These are phyloP conservation scores for Tetradesmus obliquus DNA, from an alignment of 139 green algal species.

Conservation along the genomic window DNA sequence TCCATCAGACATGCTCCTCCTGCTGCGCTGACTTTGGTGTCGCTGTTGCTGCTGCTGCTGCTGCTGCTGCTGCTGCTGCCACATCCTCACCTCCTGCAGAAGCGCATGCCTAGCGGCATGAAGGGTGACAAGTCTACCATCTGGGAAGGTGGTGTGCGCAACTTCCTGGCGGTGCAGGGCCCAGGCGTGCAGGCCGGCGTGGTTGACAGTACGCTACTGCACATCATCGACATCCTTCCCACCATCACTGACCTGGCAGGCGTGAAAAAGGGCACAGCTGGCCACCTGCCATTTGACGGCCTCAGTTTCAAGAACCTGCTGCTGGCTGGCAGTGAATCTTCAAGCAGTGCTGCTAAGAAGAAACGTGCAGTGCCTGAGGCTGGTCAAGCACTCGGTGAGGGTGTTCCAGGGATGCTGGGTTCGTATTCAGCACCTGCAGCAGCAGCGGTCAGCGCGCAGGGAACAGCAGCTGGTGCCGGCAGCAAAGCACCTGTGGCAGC, in stretches of 20 bases:
- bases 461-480: too few relatives aligned
- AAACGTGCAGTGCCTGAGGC: neutral
- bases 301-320: conserved; percentile 39
- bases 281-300: conserved; percentile 16
- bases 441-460: neutral
- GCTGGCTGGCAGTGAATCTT: neutral
- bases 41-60: neutral
- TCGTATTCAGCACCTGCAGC: neutral
- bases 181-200: conserved; percentile 28
- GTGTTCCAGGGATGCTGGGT: neutral
- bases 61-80: neutral
- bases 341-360: neutral
- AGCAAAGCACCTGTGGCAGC: neutral
- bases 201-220: conserved; percentile 1
- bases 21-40: too few relatives aligned
- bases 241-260: conserved; percentile 18
- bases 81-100: neutral
- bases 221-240: conserved; percentile 34
- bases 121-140: conserved; percentile 25
- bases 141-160: conserved; percentile 36
- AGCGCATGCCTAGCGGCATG: conserved; percentile 44
- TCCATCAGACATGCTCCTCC: too few relatives aligned
- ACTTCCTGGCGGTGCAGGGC: conserved; percentile 31
- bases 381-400: neutral
- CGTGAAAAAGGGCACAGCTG: neutral